Evolutionary conservation across 2,329 filamentous ascomycete species (phyloP), one percentile per base, ranked within the genome.

Genomic region (Lecanicillium sp.): DNA sequence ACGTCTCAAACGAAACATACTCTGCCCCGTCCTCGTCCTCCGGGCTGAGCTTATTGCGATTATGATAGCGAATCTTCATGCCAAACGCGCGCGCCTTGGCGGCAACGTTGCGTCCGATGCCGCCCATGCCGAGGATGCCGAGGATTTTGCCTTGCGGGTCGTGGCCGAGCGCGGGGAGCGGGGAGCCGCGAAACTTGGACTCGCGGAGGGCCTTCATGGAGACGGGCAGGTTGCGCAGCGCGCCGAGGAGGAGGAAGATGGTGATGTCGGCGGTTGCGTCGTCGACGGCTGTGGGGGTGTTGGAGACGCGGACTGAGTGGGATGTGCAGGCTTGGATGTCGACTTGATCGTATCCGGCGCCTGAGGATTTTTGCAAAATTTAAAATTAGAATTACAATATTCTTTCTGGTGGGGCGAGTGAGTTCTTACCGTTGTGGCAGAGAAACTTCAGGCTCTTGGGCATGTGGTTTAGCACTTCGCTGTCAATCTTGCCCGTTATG

Each of bases 261-360:
- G 75, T 83, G 7, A 79, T 72, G 58, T 94, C 87, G 40, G 87
- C 87, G 0, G 87, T 94, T 28, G 85, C 78, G 56, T 92, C 83
- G 57, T 92, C 80, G 31, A 88, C 83, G 19, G 83, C 82, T 0
- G 75, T 80, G n/a, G 85, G 87, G 2, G 83, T 81, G 59, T 94
- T 92, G 46, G 84, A 87, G 25, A 94, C 83, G 30, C 67, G 71
- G 46, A 94, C 72, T 17, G 67, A 66, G 38, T 76, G 77, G 2
- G 67, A 65, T 9, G 78, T 82, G 65, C 85, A 90, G 29, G 83
- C 81, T 33, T 73, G 57, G 8, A 89, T 68, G 57, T 89, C 80
- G 45, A 94, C 70, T 57, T 88, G 82, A 58, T 94, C 87, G 61
- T 94, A 94, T 28, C 88, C 88, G 40, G 87, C 85, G 44, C 85